Conservation (phyloP, 2,329 filamentous ascomycete genomes). For the Sporothrix protearum region DNA sequence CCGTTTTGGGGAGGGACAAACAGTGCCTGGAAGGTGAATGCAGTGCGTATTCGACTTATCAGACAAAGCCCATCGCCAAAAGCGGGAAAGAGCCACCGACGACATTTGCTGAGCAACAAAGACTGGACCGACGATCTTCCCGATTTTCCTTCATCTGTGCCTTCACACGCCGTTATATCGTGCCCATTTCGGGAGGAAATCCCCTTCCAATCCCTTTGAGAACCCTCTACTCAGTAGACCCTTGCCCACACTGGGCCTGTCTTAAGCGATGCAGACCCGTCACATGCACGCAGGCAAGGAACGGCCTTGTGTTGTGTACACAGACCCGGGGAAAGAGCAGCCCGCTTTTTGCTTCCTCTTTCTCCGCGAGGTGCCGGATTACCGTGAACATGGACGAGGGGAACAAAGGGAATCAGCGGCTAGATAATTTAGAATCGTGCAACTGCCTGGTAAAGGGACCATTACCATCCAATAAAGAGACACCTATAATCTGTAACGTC, state of each 20-base stretch:
- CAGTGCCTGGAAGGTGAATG: neutral
- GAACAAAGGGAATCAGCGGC: neutral
- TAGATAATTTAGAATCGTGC: neutral
- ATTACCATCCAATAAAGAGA: neutral
- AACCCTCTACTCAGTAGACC: neutral
- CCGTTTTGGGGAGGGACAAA: neutral
- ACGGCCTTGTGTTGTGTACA: neutral
- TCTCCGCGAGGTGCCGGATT: neutral
- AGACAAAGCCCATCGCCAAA: neutral
- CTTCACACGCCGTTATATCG: neutral
- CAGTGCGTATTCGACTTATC: neutral
- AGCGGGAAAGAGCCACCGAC: slow-evolving; percentile 10
- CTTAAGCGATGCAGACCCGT: neutral
- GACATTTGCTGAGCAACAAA: slow-evolving; percentile 1
- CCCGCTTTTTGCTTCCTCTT: neutral
- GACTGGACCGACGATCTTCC: neutral
- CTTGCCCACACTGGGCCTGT: neutral
- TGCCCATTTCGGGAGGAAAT: slow-evolving; percentile 1
- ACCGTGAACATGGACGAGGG: neutral
- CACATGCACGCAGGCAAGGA: slow-evolving; percentile 6
- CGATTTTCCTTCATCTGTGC: neutral
- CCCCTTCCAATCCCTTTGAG: neutral
- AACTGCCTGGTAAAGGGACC: neutral
- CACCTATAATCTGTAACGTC: neutral
- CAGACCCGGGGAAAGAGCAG: slow-evolving; percentile 8